Conservation (phyloP, 257 asterid genomes). For the Gardenia jasminoides region DNA sequence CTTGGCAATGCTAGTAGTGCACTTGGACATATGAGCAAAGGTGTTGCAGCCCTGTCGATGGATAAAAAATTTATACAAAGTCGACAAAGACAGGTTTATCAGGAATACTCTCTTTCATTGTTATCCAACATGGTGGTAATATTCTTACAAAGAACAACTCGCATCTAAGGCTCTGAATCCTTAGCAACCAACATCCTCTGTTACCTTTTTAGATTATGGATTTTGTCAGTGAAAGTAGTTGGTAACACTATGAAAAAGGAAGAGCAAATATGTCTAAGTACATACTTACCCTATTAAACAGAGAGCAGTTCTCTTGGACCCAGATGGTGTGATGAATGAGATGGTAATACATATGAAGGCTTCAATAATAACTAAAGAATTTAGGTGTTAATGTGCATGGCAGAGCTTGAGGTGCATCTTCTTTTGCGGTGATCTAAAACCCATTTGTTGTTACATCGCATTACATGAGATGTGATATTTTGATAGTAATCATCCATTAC, state of each 20-base stretch:
- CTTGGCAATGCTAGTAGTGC: constrained; percentile 99
- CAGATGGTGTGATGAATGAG: neutral
- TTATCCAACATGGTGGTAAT: neutral
- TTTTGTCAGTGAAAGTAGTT: neutral
- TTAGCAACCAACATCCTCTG: neutral
- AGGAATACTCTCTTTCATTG: constrained; percentile 11
- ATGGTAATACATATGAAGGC: neutral
- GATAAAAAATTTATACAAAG: constrained; percentile 97
- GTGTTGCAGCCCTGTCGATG: constrained; percentile 99
- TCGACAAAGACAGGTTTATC: constrained; percentile 88
- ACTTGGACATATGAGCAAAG: constrained; percentile 99
- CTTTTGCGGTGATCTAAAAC: neutral
- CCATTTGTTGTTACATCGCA: neutral
- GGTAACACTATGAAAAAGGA: neutral
- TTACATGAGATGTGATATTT: neutral
- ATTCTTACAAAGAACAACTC: neutral
- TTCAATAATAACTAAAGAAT: neutral
- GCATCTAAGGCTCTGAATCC: neutral
- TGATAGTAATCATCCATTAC: neutral
- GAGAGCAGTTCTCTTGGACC: neutral
- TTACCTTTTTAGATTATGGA: neutral
- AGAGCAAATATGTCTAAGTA: neutral
- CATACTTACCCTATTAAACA: neutral
- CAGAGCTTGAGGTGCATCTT: neutral
- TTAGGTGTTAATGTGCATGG: constrained; percentile 7